These are phyloP conservation scores for Phylloporus sp. DNA, from an alignment of 768 basidiomycete genomes.

Conservation along the genomic window DNA sequence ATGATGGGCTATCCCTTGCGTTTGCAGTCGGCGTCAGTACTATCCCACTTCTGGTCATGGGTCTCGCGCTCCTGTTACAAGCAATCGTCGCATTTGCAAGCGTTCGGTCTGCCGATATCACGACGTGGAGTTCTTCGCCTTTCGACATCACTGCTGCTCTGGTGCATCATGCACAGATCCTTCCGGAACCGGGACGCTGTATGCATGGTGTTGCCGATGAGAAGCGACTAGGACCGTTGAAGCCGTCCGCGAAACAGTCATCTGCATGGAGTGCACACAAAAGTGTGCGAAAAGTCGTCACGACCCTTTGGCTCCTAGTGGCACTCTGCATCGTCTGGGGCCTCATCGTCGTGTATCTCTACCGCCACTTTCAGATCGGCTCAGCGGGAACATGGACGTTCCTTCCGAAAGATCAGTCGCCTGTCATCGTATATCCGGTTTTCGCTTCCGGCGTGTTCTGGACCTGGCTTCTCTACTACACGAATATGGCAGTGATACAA, in stretches of 20 bases:
- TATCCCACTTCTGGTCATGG: conserved; percentile 28
- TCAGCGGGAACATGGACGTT: conserved; percentile 23
- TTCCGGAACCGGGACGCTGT: conserved; percentile 17
- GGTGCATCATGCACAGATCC: conserved; percentile 23
- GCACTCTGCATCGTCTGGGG: conserved; percentile 22
- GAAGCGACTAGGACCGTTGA: conserved; percentile 5
- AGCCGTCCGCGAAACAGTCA: conserved; percentile 16
- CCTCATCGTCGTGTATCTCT: conserved; percentile 6
- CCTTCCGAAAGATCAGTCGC: conserved; percentile 17
- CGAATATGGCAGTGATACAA: conserved; percentile 23
- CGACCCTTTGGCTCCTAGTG: conserved; percentile 24
- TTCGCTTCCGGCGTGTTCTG: conserved; percentile 16
- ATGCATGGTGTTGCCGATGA: conserved; percentile 23
- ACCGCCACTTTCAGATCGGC: not conserved
- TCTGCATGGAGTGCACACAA: conserved; percentile 29
- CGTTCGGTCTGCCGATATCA: conserved; percentile 16
- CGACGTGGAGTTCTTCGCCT: conserved; percentile 32
- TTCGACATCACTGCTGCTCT: conserved; percentile 30
- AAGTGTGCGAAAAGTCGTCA: conserved; percentile 20
- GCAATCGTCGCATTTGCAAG: conserved; percentile 22
- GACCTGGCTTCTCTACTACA: conserved; percentile 23
- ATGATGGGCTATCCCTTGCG: not conserved
- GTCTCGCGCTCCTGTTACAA: conserved; percentile 22
- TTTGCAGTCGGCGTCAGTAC: conserved; percentile 19
- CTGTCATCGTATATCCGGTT: conserved; percentile 6